Evolutionary conservation across 805 yeast genomes (phyloP).

Genomic region (Yamadazyma philogaea): DNA sequence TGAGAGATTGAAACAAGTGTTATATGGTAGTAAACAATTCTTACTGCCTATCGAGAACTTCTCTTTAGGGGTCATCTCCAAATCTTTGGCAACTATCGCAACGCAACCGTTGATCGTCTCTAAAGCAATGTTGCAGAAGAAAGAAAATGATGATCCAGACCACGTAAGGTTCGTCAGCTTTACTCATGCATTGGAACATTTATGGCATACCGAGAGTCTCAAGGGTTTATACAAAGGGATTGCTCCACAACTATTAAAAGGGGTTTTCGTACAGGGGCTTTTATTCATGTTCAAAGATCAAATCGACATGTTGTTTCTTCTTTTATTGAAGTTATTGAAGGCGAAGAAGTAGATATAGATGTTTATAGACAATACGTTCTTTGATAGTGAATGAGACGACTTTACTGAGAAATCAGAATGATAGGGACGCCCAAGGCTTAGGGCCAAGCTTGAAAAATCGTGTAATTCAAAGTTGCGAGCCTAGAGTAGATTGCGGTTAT

Average conservation of each 20-base stretch:
- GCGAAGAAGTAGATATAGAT: conserved; percentile 6
- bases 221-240: conserved; percentile 74
- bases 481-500: too few relatives aligned
- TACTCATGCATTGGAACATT: conserved; percentile 58
- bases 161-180: conserved; percentile 50
- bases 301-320: conserved; percentile 40
- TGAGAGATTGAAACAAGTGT: conserved; percentile 57
- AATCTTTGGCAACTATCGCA: conserved; percentile 71
- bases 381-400: background rate
- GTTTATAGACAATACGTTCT: background rate
- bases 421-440: background rate
- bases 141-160: conserved; percentile 18
- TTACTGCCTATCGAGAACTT: conserved; percentile 66
- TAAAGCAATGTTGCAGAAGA: conserved; percentile 73
- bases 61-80: conserved; percentile 73
- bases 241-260: conserved; percentile 76
- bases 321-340: conserved; percentile 26
- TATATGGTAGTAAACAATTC: conserved; percentile 41
- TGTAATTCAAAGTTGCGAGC: too few relatives aligned
- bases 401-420: background rate
- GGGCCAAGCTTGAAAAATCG: too few relatives aligned
- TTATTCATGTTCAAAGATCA: conserved; percentile 80
- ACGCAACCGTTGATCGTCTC: conserved; percentile 86
- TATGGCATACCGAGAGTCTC: conserved; percentile 63
- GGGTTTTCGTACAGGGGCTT: conserved; percentile 80